These are phyloP conservation scores for Fusarium sp. DNA, from an alignment of 2,329 filamentous ascomycete genomes.

Conservation along the genomic window DNA sequence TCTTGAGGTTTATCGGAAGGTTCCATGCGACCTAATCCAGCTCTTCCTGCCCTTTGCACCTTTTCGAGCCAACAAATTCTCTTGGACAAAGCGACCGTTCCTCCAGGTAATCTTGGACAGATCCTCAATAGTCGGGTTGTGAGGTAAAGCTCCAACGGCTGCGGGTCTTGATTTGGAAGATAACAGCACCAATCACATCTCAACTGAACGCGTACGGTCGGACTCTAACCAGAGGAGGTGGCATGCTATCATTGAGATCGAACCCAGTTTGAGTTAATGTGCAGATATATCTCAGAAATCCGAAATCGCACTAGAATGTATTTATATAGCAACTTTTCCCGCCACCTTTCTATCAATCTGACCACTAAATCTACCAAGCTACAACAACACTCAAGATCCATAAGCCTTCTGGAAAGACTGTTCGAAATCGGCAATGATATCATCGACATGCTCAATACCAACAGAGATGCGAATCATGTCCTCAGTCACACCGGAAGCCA, in stretches of 20 bases:
- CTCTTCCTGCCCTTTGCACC: background rate
- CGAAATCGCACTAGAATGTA: too few species aligned
- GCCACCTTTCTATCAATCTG: background rate
- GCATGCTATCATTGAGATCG: background rate
- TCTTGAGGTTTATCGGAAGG: background rate
- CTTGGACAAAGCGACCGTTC: background rate
- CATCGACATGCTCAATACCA: slow-evolving; percentile 95
- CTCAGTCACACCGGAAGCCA: slow-evolving; percentile 83
- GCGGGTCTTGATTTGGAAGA: background rate
- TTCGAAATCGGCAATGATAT: slow-evolving; percentile 95
- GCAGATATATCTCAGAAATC: too few species aligned
- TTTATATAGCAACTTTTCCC: background rate
- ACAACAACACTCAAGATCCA: background rate
- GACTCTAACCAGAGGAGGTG: too few species aligned
- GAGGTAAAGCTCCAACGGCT: background rate
- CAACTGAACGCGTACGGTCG: too few species aligned
- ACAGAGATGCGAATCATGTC: slow-evolving; percentile 96
- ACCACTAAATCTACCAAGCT: too few species aligned
- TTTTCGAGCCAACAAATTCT: background rate
- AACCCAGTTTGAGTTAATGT: too few species aligned
- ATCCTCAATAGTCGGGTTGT: background rate
- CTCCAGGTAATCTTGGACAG: background rate
- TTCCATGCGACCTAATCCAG: background rate
- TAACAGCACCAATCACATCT: fast-evolving
- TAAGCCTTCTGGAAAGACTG: slow-evolving; percentile 74